Evolutionary conservation across 495 filamentous ascomycete genomes (phyloP), one percentile per base, ranked within the genome.

Genomic region (Stereocaulon alpinum): DNA sequence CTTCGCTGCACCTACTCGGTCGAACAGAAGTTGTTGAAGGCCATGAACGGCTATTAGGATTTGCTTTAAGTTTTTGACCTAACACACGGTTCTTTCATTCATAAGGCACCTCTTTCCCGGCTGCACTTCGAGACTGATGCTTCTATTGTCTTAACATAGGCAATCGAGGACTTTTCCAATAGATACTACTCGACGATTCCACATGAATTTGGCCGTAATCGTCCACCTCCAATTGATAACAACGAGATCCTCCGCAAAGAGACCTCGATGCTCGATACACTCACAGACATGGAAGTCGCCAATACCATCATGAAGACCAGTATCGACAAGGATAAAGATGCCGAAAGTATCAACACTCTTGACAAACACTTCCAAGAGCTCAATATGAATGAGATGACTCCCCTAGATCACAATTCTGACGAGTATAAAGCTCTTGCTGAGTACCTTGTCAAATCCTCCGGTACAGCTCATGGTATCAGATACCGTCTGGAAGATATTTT

Each of bases 201-300:
- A 0, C 90, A 94, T 64, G 76, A 74, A 6, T 94, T 93, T 68
- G 88, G 89, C 17, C 82, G 88, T 14, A 80, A 79, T 45, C 76
- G 81, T 0, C 89, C 89, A 0, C 86, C 87, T 0, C 64, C 87
- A 44, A 83, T 95, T 61, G 60, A 65, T 17, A 69, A 66, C 15
- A 65, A 77, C 10, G 65, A 65, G 6, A 70, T 79, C 60, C 75
- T 95, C 59, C 86, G 88, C 69, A 74, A 70, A 63, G 90, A 95
- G 71, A 74, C 91, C 60, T 84, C 85, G 27, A 75, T 92, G 63
- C 78, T 95, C 0, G 65, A 67, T 30, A 64, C 65, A 2, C 72
- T 95, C 58, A 83, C 79, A 14, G 88, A 91, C 63, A 91, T 94
- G 88, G 86, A 88, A 67, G 82, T 90, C 34, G 83, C 87, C 0